Evolutionary conservation across 2,329 filamentous ascomycete species (phyloP).

Genomic region (Arthrinium phaeospermum): DNA sequence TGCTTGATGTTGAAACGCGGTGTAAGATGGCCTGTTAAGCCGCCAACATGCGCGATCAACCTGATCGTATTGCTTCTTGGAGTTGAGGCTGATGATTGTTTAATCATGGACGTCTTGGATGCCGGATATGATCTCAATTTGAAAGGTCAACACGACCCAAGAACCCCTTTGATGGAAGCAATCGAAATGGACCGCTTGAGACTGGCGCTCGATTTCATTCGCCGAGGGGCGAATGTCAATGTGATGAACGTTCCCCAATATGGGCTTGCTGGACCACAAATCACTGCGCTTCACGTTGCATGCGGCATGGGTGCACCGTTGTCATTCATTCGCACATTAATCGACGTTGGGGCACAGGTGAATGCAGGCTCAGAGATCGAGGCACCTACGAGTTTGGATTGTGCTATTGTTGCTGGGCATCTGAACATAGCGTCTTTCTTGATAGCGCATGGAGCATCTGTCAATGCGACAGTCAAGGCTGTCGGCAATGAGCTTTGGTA

Average conservation of each 20-base stretch:
- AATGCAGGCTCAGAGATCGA: not conserved
- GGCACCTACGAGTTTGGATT: not conserved
- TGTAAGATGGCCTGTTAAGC: not conserved
- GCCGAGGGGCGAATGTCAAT: not conserved
- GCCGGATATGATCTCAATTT: not conserved
- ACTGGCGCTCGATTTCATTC: not conserved
- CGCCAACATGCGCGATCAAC: not conserved
- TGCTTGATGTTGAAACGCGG: not conserved
- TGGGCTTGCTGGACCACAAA: fast-evolving
- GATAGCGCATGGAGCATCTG: not conserved
- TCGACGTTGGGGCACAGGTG: not conserved
- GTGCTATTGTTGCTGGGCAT: not conserved
- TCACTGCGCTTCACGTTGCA: not conserved
- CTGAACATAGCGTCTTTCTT: not conserved
- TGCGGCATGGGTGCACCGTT: not conserved
- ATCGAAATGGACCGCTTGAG: not conserved
- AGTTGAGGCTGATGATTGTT: not conserved
- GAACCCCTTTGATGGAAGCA: not conserved
- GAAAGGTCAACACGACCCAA: not conserved
- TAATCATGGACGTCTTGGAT: not conserved
- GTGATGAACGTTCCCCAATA: too few relatives aligned
- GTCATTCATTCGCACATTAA: not conserved
- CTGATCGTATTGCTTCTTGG: not conserved
- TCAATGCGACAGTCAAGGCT: not conserved
- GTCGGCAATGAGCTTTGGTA: too few relatives aligned